phyloP scores from a whole-genome alignment of 1,284 basidiomycete genomes.

The Leccinum subrobustum region DNA sequence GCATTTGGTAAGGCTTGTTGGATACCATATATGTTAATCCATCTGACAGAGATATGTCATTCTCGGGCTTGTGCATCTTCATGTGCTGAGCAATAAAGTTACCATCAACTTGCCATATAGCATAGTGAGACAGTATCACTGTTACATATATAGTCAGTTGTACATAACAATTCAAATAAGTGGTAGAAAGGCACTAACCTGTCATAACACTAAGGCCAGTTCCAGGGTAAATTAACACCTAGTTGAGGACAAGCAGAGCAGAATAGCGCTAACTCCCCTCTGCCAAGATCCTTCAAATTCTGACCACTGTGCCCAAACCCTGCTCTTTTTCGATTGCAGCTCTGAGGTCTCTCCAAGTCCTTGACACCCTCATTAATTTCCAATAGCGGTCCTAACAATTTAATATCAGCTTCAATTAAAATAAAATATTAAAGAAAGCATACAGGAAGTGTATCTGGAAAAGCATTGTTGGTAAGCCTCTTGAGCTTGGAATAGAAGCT shows the following conservation, averaged over 20 bases:
- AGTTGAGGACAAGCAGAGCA: constrained; percentile 15
- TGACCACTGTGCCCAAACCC: constrained; percentile 6
- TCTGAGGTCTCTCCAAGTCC: no score
- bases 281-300: not conserved
- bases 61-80: constrained; percentile 11
- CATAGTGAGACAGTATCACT: not conserved
- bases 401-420: no score
- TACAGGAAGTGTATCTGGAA: constrained; percentile 25
- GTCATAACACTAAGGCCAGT: not conserved
- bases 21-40: constrained; percentile 14
- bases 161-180: not conserved
- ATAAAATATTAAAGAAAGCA: not conserved
- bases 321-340: constrained; percentile 3
- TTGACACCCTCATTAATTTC: constrained; percentile 11
- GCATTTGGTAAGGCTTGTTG: constrained; percentile 7
- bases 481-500: constrained; percentile 28
- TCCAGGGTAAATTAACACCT: constrained; percentile 6
- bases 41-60: constrained; percentile 13
- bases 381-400: constrained; percentile 8
- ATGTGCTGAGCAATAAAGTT: constrained; percentile 21
- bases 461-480: constrained; percentile 23
- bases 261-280: constrained; percentile 7
- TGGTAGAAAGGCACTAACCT: not conserved
- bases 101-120: constrained; percentile 11
- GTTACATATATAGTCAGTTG: not conserved